Percentiles rank a stretch among this genome's conserved stretches.
phyloP scores from a whole-genome alignment of 2,329 filamentous ascomycete genomes.

The Ophiostoma novo-ulmi region DNA sequence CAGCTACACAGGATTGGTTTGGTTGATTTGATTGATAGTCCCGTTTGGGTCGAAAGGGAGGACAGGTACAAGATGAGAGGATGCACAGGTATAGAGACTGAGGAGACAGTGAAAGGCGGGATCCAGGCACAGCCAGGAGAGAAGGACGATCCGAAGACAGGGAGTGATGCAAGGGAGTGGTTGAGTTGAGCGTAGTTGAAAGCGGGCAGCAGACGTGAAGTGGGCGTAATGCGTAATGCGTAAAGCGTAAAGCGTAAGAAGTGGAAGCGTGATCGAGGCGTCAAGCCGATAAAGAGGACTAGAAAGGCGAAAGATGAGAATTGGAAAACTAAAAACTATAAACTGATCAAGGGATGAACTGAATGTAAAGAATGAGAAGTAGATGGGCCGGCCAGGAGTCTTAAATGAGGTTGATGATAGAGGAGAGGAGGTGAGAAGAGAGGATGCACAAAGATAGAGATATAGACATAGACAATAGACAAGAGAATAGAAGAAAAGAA shows the following conservation, averaged over 20 bases:
- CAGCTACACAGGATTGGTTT: constrained; percentile 7
- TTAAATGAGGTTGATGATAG: constrained; percentile 10
- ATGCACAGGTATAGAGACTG: not conserved
- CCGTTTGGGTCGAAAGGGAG: not conserved
- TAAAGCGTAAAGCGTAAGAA: not conserved
- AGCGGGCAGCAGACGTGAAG: not conserved
- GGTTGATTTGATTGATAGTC: not conserved
- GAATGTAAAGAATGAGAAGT: constrained; percentile 1
- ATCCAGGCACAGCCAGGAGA: not conserved
- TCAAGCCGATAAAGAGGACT: not conserved
- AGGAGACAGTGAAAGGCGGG: not conserved
- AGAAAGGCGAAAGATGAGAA: not conserved
- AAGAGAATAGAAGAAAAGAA: not conserved
- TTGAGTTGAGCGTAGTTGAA: not conserved
- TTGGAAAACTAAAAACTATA: not conserved
- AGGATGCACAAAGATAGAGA: not conserved
- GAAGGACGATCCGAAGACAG: constrained; percentile 4
- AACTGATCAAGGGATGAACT: constrained; percentile 13
- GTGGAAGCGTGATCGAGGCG: not conserved
- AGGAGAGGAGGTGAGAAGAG: not conserved
- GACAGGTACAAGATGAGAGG: not conserved
- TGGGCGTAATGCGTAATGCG: not conserved
- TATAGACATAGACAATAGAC: not conserved
- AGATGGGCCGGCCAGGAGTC: constrained; percentile 8
- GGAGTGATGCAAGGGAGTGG: constrained; percentile 15